phyloP scores from a whole-genome alignment of 768 basidiomycete species.

The Sutorius australiensis region DNA sequence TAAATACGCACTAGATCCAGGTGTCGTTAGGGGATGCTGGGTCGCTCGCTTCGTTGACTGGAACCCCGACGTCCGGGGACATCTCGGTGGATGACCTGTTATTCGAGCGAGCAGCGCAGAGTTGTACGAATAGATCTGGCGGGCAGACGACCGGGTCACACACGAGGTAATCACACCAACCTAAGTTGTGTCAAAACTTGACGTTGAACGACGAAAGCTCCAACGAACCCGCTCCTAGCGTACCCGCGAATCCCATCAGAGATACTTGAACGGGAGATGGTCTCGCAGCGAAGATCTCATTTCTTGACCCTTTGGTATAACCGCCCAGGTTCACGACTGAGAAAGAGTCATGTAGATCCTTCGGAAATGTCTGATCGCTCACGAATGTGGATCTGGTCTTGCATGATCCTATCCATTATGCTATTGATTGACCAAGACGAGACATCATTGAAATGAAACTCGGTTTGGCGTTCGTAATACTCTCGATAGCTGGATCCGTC shows the following conservation, averaged over 20 bases:
- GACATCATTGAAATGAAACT: slow-evolving; percentile 40
- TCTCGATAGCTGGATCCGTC: slow-evolving; percentile 43
- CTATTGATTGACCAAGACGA: slow-evolving; percentile 35
- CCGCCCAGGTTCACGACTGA: slow-evolving; percentile 45
- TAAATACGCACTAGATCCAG: slow-evolving; percentile 43
- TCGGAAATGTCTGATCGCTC: slow-evolving; percentile 12
- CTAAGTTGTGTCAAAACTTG: slow-evolving; percentile 20
- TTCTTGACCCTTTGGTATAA: slow-evolving; percentile 50
- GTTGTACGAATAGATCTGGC: slow-evolving; percentile 34
- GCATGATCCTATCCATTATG: slow-evolving; percentile 38
- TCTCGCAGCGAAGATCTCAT: slow-evolving; percentile 50
- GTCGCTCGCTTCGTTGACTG: slow-evolving; percentile 38
- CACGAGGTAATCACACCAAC: slow-evolving; percentile 48
- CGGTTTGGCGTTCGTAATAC: slow-evolving; percentile 39
- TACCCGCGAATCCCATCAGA: slow-evolving; percentile 50
- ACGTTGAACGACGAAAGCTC: background rate
- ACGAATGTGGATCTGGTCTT: slow-evolving; percentile 47
- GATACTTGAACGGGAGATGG: slow-evolving; percentile 48
- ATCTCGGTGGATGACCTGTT: slow-evolving; percentile 1
- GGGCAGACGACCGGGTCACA: slow-evolving; percentile 45
- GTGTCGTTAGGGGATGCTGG: slow-evolving; percentile 36
- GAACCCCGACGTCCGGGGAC: slow-evolving; percentile 26
- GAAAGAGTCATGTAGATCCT: background rate
- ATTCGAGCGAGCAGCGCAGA: slow-evolving; percentile 23
- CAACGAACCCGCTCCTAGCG: slow-evolving; percentile 36